Evolutionary conservation across 208 protist genomes (phyloP), one percentile per base, ranked within the genome.

Genomic region (Phytomonas francai): DNA sequence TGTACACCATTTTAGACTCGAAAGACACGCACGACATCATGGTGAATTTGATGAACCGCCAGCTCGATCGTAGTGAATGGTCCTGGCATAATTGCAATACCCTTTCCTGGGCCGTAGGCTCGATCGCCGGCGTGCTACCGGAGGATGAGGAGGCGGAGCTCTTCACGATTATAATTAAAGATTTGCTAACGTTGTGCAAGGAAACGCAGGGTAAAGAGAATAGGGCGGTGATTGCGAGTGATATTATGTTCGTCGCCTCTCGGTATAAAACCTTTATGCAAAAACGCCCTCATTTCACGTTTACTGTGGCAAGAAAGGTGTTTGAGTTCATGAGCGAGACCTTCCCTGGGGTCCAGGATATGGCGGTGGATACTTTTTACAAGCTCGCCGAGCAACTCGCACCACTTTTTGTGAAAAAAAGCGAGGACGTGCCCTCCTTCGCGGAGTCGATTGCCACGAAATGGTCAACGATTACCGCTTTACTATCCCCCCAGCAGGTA

Each of bases 181-280:
- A 99, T 25, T 91, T 99, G 8, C 85, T 99, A 8, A 89, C 88
- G 2, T 80, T 99, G 27, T 99, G 97, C 76, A 98, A 99, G 54
- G 68, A 83, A 63, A 92, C 95, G 73, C 90, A 91, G 29, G 95
- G 95, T 0, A 98, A 98, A 75, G 97, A 99, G 65, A 98, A 99
- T 83, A 98, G 98, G 63, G 98, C 98, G 0, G 97, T 99, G 14
- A 97, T 99, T 72, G 98, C 98, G 1, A 97, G 88, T 71, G 98
- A 99, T 74, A 99, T 99, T 68, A 99, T 99, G 98, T 99, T 99
- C 80, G 97, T 99, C 58, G 98, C 99, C 1, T 98, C 97, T 12
- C 98, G 99, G 81, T 99, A 99, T 78, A 98, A 98, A 8, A 84
- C 98, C 68, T 99, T 98, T 78, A 84, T 99, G n/a, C 81, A 88